Conservation (phyloP, 768 basidiomycete species). For the Podaxis pistillaris region DNA sequence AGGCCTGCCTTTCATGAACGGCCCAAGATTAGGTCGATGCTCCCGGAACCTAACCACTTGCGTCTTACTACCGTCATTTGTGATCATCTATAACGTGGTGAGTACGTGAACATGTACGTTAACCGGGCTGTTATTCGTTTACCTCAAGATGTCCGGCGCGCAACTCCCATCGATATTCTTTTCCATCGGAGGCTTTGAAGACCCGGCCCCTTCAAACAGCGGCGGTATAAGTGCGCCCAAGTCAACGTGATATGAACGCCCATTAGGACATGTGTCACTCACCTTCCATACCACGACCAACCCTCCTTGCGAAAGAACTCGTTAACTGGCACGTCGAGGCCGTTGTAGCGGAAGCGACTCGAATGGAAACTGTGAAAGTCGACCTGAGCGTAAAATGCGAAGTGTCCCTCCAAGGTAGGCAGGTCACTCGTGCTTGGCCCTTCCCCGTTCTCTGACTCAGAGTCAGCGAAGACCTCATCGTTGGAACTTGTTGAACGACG, state of each 20-base stretch:
- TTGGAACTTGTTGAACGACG: background rate
- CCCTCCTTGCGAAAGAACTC: constrained; percentile 23
- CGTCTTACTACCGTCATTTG: constrained; percentile 21
- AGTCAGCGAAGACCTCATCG: background rate
- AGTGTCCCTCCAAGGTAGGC: background rate
- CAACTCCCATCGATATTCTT: constrained; percentile 33
- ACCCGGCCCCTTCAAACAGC: constrained; percentile 10
- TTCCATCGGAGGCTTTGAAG: constrained; percentile 20
- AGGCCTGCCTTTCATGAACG: constrained; percentile 10
- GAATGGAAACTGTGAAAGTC: constrained; percentile 17
- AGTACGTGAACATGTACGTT: background rate
- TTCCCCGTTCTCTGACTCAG: background rate
- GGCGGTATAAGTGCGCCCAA: background rate
- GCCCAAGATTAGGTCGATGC: constrained; percentile 10
- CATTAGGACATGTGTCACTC: background rate
- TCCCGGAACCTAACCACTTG: constrained; percentile 19
- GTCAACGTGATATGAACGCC: background rate
- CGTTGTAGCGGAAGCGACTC: constrained; percentile 13
- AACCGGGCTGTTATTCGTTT: background rate
- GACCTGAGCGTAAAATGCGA: constrained; percentile 14
- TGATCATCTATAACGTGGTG: constrained; percentile 14
- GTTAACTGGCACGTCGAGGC: background rate
- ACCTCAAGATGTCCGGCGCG: constrained; percentile 20
- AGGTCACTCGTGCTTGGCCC: background rate
- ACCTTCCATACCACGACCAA: constrained; percentile 17